Percentiles rank a stretch among this genome's conserved stretches.
phyloP scores from a whole-genome alignment of 169 alveolate genomes.

The Babesia divergens region DNA sequence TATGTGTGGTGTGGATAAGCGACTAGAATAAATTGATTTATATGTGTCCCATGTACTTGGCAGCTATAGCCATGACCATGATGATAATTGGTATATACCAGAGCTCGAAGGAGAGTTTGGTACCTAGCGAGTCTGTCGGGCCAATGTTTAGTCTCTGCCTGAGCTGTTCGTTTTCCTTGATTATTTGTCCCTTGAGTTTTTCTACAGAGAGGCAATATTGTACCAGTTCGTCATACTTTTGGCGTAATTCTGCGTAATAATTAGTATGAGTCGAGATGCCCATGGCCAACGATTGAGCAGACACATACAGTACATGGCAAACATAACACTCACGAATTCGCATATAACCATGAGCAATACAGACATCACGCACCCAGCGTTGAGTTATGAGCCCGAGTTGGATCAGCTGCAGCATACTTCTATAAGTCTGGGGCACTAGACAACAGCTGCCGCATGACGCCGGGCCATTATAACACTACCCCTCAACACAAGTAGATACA shows the following conservation, averaged over 20 bases:
- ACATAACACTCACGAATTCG: not conserved
- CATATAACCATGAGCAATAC: not conserved
- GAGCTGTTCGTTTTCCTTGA: constrained; percentile 76
- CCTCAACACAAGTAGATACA: no score
- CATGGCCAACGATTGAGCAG: not conserved
- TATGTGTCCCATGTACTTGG: constrained; percentile 55
- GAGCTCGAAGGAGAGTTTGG: constrained; percentile 45
- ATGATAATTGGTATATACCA: constrained; percentile 65
- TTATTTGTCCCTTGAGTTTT: constrained; percentile 74
- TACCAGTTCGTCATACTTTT: constrained; percentile 82
- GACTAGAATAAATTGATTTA: not conserved
- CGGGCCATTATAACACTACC: no score
- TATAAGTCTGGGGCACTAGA: no score
- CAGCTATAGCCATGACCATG: constrained; percentile 35
- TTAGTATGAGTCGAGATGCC: no score
- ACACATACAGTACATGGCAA: not conserved
- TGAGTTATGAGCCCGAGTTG: no score
- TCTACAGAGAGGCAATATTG: constrained; percentile 84
- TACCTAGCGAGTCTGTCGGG: constrained; percentile 15
- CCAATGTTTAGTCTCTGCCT: constrained; percentile 55
- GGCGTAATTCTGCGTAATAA: constrained; percentile 61
- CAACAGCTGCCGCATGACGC: no score
- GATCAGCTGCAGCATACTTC: no score
- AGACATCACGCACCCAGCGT: no score
- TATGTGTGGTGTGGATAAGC: not conserved